Evolutionary conservation across 495 filamentous ascomycete species (phyloP).

Genomic region (Choiromyces venosus): DNA sequence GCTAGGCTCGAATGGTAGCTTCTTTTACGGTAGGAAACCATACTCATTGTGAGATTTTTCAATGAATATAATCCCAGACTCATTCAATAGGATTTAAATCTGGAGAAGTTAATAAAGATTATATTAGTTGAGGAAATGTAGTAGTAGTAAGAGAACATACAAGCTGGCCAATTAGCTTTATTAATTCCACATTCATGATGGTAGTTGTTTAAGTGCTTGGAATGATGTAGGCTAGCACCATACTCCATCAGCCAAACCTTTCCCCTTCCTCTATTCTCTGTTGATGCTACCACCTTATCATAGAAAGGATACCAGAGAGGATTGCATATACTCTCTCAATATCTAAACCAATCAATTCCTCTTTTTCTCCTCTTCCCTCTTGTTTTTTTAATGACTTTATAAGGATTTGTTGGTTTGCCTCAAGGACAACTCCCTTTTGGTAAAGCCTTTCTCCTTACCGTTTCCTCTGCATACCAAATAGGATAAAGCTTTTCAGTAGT

Average conservation of each 20-base stretch:
- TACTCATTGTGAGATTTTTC: conserved; percentile 1
- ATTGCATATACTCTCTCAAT: background rate
- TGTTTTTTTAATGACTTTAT: background rate
- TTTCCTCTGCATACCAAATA: too few relatives aligned
- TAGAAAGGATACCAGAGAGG: conserved; percentile 7
- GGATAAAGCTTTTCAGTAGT: too few relatives aligned
- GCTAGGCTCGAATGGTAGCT: conserved; percentile 4
- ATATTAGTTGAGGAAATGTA: too few relatives aligned
- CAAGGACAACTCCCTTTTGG: too few relatives aligned
- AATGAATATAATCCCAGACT: conserved; percentile 9
- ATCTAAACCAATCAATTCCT: conserved; percentile 8
- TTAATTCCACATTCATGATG: background rate
- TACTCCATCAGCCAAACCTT: conserved; percentile 7
- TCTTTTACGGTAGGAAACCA: conserved; percentile 3
- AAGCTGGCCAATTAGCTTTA: too few relatives aligned
- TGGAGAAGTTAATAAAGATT: too few relatives aligned
- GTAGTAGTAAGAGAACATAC: too few relatives aligned
- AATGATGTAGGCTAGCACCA: background rate
- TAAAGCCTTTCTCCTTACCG: too few relatives aligned
- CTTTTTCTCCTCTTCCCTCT: background rate
- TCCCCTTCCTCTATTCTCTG: background rate
- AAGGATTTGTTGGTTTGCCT: conserved; percentile 3
- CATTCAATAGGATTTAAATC: too few relatives aligned
- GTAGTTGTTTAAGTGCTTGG: background rate
- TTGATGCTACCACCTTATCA: conserved; percentile 3